Percentiles rank a stretch among this genome's conserved stretches.
Evolutionary conservation across 1,284 basidiomycete species (phyloP).

Genomic region (Sanguinoderma infundibulare): DNA sequence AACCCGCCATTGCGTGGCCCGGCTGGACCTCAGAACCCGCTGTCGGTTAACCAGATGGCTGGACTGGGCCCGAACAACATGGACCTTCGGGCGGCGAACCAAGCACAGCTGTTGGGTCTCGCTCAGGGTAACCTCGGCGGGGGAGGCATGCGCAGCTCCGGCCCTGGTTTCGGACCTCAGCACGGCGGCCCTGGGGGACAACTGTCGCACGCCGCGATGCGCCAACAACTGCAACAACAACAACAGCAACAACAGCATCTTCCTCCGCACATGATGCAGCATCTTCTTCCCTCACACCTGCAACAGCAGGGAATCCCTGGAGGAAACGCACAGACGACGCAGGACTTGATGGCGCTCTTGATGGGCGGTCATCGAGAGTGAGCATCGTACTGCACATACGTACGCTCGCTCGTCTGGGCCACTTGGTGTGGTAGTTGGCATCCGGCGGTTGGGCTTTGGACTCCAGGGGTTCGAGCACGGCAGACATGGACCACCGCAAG

Average conservation of each 20-base stretch:
- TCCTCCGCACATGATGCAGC: slow-evolving; percentile 59
- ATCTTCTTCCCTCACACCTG: slow-evolving; percentile 62
- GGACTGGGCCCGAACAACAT: slow-evolving; percentile 55
- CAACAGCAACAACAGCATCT: slow-evolving; percentile 47
- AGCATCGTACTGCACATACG: slow-evolving; percentile 24
- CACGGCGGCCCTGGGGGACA: slow-evolving; percentile 50
- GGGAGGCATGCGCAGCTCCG: slow-evolving; percentile 37
- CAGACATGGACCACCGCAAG: not conserved
- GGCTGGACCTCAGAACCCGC: slow-evolving; percentile 53
- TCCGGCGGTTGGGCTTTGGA: not conserved
- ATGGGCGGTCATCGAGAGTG: slow-evolving; percentile 75
- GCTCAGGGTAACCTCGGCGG: slow-evolving; percentile 45
- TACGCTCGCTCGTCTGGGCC: not conserved
- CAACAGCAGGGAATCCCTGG: slow-evolving; percentile 57
- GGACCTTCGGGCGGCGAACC: slow-evolving; percentile 55
- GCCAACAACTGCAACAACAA: slow-evolving; percentile 39
- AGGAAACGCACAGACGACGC: slow-evolving; percentile 57
- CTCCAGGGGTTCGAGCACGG: not conserved
- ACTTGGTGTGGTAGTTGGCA: not conserved
- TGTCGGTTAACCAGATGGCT: slow-evolving; percentile 48
- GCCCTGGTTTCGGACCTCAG: slow-evolving; percentile 52
- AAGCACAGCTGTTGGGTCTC: slow-evolving; percentile 54
- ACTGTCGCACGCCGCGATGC: slow-evolving; percentile 43
- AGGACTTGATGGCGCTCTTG: slow-evolving; percentile 79
- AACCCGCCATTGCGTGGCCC: slow-evolving; percentile 56